Conservation (phyloP, 2,329 filamentous ascomycete genomes). For the Ophiocordyceps australis region DNA sequence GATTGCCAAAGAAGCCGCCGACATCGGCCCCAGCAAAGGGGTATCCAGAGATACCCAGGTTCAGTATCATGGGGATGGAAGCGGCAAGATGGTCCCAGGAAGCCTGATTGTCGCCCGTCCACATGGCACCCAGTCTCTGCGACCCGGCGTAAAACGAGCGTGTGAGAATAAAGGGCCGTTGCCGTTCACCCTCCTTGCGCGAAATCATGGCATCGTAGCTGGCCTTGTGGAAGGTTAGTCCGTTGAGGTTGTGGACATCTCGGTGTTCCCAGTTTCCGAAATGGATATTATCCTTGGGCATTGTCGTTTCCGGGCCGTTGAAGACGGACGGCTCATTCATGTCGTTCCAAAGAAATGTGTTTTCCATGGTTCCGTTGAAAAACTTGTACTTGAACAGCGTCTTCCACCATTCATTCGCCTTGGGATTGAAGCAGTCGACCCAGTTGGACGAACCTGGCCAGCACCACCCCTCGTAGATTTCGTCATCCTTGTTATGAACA, state of each 20-base stretch:
- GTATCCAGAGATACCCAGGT: constrained; percentile 81
- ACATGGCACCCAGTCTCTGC: constrained; percentile 86
- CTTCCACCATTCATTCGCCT: constrained; percentile 81
- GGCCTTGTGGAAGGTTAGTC: constrained; percentile 87
- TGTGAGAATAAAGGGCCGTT: constrained; percentile 82
- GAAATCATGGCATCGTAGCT: constrained; percentile 72
- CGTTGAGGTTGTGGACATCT: constrained; percentile 90
- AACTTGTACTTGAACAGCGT: constrained; percentile 69
- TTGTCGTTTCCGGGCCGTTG: constrained; percentile 93
- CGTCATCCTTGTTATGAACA: constrained; percentile 77
- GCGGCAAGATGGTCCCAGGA: constrained; percentile 82
- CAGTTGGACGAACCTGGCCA: constrained; percentile 96
- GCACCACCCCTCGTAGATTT: constrained; percentile 91
- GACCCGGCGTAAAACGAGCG: constrained; percentile 84
- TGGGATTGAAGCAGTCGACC: constrained; percentile 93
- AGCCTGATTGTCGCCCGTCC: constrained; percentile 96
- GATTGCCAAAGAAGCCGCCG: constrained; percentile 95
- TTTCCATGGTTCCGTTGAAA: constrained; percentile 73
- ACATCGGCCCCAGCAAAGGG: constrained; percentile 93
- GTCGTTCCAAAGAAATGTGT: constrained; percentile 95
- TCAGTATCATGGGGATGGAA: constrained; percentile 83
- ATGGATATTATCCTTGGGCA: constrained; percentile 97
- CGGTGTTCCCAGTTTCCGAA: constrained; percentile 87
- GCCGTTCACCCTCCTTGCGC: constrained; percentile 70
- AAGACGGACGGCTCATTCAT: constrained; percentile 99